A percentile compares a stretch with the other conserved stretches of the same genome.
These are phyloP conservation scores for Paragyromitra xinjiangensis DNA, from an alignment of 495 filamentous ascomycete genomes.

Conservation along the genomic window DNA sequence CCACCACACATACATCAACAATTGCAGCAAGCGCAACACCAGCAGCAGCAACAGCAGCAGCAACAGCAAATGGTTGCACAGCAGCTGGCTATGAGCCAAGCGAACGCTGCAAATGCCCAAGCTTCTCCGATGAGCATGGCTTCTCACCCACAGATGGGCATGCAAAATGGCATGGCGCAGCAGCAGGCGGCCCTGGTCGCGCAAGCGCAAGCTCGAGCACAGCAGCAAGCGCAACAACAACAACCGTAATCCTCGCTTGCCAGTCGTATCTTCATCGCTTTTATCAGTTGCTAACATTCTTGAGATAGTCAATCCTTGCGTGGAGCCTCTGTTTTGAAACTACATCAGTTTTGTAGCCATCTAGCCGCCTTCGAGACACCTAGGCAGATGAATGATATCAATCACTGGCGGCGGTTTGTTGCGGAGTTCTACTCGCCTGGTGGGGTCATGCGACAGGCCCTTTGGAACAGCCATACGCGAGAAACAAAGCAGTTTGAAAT, in stretches of 20 bases:
- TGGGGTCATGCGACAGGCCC: slow-evolving; percentile 67
- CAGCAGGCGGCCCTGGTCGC: slow-evolving; percentile 59
- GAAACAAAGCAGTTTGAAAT: slow-evolving; percentile 73
- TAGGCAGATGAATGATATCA: slow-evolving; percentile 63
- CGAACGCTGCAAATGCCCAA: slow-evolving; percentile 54
- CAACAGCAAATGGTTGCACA: slow-evolving; percentile 61
- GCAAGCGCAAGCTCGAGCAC: slow-evolving; percentile 55
- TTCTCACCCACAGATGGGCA: slow-evolving; percentile 54
- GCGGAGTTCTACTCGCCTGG: slow-evolving; percentile 68
- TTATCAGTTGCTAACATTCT: slow-evolving; percentile 59
- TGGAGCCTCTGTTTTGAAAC: slow-evolving; percentile 62
- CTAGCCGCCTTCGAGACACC: slow-evolving; percentile 61
- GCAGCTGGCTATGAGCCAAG: slow-evolving; percentile 58
- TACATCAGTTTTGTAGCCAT: slow-evolving; percentile 68
- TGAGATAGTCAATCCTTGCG: slow-evolving; percentile 53
- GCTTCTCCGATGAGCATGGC: slow-evolving; percentile 55
- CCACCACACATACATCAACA: slow-evolving; percentile 54
- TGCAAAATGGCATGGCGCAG: slow-evolving; percentile 48
- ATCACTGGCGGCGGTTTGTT: slow-evolving; percentile 72
- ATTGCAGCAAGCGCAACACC: slow-evolving; percentile 58
- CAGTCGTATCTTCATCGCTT: slow-evolving; percentile 58
- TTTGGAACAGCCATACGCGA: slow-evolving; percentile 61
- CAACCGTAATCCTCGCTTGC: slow-evolving; percentile 57
- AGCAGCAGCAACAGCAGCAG: slow-evolving; percentile 64
- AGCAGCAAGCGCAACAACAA: slow-evolving; percentile 61